Conservation (phyloP, 1,284 basidiomycete species). For the Microbotryum intermedium region DNA sequence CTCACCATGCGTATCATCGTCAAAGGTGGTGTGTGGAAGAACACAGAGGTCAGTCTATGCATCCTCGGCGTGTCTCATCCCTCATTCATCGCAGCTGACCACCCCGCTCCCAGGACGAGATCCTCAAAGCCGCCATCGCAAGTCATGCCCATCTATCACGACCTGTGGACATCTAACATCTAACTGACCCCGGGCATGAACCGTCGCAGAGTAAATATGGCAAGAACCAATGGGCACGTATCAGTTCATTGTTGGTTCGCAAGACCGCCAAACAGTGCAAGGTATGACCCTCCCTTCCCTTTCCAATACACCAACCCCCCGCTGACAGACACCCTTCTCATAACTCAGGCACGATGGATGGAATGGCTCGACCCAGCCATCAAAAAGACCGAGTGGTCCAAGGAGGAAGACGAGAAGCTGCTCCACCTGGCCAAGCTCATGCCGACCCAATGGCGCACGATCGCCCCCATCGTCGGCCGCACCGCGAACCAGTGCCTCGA, state of each 20-base stretch:
- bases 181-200: background rate
- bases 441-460: slow-evolving; percentile 99
- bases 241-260: slow-evolving; percentile 91
- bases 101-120: slow-evolving; percentile 19
- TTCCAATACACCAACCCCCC: background rate
- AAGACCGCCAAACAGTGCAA: slow-evolving; percentile 99
- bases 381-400: slow-evolving; percentile 99
- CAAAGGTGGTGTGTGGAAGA: slow-evolving; percentile 35
- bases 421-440: slow-evolving; percentile 96
- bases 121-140: slow-evolving; percentile 87
- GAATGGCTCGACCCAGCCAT: slow-evolving; percentile 99
- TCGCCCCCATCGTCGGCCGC: slow-evolving; percentile 97
- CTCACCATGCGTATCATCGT: slow-evolving; percentile 30
- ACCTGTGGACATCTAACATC: no score
- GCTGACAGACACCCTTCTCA: background rate
- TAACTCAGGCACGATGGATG: slow-evolving; percentile 59
- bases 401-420: slow-evolving; percentile 97
- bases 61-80: no score
- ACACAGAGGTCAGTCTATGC: slow-evolving; percentile 55
- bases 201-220: slow-evolving; percentile 25
- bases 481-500: slow-evolving; percentile 98
- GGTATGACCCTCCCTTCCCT: slow-evolving; percentile 49
- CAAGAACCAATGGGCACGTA: slow-evolving; percentile 91
- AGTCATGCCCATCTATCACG: slow-evolving; percentile 45
- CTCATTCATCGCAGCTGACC: background rate